Percentiles rank a stretch among this genome's conserved stretches.
Conservation (phyloP, 2,329 filamentous ascomycete genomes). For the Phoma sp. region DNA sequence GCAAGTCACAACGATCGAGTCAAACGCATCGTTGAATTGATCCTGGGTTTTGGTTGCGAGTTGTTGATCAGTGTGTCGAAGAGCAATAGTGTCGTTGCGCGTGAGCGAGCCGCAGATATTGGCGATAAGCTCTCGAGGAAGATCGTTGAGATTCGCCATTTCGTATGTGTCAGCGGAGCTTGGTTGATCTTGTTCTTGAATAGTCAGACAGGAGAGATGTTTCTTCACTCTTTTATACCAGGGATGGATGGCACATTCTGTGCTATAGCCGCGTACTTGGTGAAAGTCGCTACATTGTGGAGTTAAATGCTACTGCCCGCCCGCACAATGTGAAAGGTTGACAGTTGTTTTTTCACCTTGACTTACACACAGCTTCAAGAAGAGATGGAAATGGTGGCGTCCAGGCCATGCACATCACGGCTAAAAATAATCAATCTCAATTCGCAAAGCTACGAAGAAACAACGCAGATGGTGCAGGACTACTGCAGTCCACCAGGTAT, state of each 20-base stretch:
- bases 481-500: slow-evolving; percentile 7
- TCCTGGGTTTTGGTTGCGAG: background rate
- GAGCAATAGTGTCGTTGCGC: background rate
- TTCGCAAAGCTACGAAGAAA: background rate
- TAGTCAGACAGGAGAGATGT: too few relatives aligned
- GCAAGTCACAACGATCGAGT: background rate
- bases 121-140: background rate
- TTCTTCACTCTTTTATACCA: too few relatives aligned
- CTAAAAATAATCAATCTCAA: background rate
- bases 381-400: too few relatives aligned
- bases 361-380: too few relatives aligned
- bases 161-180: background rate
- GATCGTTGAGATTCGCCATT: background rate
- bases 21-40: background rate
- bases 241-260: too few relatives aligned
- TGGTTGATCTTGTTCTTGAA: background rate
- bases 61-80: background rate
- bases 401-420: background rate
- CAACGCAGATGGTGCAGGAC: slow-evolving; percentile 1
- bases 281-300: too few relatives aligned
- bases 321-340: too few relatives aligned
- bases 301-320: too few relatives aligned
- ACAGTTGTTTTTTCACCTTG: too few relatives aligned
- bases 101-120: background rate
- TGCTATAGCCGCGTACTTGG: too few relatives aligned